Percentiles rank a stretch among this genome's conserved stretches.
phyloP scores from a whole-genome alignment of 2,329 filamentous ascomycete genomes.

The Diaporthe sp. region DNA sequence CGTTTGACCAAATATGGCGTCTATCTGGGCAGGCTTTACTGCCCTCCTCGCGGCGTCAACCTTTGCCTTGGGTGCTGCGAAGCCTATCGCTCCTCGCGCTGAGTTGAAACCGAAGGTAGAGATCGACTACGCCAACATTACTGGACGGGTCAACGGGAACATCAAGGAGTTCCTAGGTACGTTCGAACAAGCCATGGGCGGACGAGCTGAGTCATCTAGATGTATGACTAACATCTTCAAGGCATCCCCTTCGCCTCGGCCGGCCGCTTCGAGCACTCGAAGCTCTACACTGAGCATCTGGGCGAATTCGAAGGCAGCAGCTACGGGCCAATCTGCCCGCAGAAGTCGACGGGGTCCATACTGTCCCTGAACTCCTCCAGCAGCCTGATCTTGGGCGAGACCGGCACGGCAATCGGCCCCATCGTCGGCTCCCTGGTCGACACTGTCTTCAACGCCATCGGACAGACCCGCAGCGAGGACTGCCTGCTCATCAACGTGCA shows the following conservation, averaged over 20 bases:
- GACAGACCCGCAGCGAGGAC: conserved; percentile 17
- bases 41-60: not conserved
- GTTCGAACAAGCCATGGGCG: not conserved
- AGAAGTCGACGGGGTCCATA: not conserved
- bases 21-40: not conserved
- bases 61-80: not conserved
- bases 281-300: conserved; percentile 14
- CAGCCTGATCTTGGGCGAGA: not conserved
- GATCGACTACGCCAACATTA: conserved; percentile 21
- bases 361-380: not conserved
- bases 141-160: conserved; percentile 8
- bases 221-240: not conserved
- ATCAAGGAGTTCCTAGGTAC: conserved; percentile 14
- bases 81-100: not conserved
- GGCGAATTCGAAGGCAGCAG: conserved; percentile 3
- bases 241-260: conserved; percentile 10
- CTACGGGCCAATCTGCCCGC: conserved; percentile 12
- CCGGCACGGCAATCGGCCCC: not conserved
- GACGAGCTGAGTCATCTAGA: not conserved
- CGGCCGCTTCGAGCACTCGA: conserved; percentile 7
- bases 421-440: not conserved
- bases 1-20: not conserved
- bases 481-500: conserved; percentile 29
- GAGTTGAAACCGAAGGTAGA: not conserved
- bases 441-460: conserved; percentile 11